These are phyloP conservation scores for Dryadomyces quercivorus DNA, from an alignment of 2,329 filamentous ascomycete genomes.

Conservation along the genomic window DNA sequence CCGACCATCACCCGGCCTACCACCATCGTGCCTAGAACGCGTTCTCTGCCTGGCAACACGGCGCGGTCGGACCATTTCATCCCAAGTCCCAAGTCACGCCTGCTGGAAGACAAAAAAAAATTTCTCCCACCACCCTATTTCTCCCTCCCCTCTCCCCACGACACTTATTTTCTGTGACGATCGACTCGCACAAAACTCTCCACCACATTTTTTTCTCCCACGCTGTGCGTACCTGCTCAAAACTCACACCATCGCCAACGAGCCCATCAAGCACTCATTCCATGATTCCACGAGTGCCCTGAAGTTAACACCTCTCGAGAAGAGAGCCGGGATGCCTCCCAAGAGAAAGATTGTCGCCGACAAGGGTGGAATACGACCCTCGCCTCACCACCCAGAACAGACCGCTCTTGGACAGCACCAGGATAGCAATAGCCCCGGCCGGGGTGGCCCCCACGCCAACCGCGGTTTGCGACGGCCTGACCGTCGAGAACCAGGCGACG, in stretches of 20 bases:
- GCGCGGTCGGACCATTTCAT: no score
- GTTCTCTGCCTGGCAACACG: no score
- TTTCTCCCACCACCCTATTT: background rate
- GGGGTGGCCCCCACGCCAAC: slow-evolving; percentile 31
- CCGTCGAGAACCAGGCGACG: slow-evolving; percentile 34
- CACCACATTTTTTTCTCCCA: background rate
- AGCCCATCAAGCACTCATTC: background rate
- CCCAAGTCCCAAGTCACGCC: no score
- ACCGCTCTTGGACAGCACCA: slow-evolving; percentile 41
- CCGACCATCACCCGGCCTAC: no score
- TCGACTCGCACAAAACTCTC: no score
- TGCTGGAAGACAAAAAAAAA: background rate
- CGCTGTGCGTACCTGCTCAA: background rate
- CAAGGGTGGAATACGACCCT: slow-evolving; percentile 35
- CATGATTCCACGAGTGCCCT: background rate
- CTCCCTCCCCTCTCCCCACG: no score
- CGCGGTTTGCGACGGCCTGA: slow-evolving; percentile 28
- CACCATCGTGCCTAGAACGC: no score
- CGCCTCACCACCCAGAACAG: slow-evolving; percentile 50
- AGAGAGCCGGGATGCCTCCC: slow-evolving; percentile 32
- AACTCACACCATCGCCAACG: background rate
- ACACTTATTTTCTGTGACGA: no score
- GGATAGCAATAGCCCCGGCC: slow-evolving; percentile 18
- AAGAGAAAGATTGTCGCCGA: slow-evolving; percentile 48
- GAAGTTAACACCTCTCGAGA: slow-evolving; percentile 2